A percentile compares a stretch with the other conserved stretches of the same genome.
Evolutionary conservation across 176 grass and related monocot genomes (phyloP).

Genomic region (Cenchrus fungigraminus): DNA sequence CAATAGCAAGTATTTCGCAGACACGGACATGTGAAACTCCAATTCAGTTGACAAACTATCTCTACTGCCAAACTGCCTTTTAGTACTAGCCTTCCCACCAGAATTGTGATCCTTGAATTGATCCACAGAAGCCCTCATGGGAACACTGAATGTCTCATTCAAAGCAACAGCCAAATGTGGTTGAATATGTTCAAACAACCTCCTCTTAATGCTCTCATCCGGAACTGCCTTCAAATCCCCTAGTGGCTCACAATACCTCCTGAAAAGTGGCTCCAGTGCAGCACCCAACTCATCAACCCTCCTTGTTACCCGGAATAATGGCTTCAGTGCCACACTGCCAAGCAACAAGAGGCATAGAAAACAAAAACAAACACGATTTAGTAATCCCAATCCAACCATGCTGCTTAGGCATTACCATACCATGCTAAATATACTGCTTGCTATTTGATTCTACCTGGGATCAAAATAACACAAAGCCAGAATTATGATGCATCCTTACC

Average conservation of each 20-base stretch:
- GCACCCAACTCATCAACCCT: conserved; percentile 79
- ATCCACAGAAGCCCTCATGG: conserved; percentile 47
- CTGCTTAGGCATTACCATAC: neutral
- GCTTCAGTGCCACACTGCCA: conserved; percentile 72
- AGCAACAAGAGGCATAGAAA: conserved; percentile 14
- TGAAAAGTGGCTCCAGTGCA: conserved; percentile 68
- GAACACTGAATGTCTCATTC: conserved; percentile 84
- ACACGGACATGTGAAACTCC: conserved; percentile 93
- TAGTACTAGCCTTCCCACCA: conserved; percentile 50
- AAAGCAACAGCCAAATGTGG: conserved; percentile 72
- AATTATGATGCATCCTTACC: conserved; percentile 41
- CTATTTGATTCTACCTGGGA: neutral
- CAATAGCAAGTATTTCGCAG: conserved; percentile 82
- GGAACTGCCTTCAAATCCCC: conserved; percentile 58
- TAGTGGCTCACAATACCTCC: conserved; percentile 87
- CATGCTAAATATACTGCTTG: conserved; percentile 2
- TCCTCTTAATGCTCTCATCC: conserved; percentile 68
- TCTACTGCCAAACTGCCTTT: conserved; percentile 51
- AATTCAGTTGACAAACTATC: conserved; percentile 51
- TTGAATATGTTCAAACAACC: conserved; percentile 77
- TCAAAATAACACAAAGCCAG: conserved; percentile 20
- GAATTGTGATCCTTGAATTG: conserved; percentile 34
- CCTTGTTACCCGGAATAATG: conserved; percentile 68
- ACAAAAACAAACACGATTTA: conserved; percentile 16
- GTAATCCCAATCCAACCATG: neutral